A percentile compares a stretch with the other conserved stretches of the same genome.
phyloP scores from a whole-genome alignment of 305 asterid species.

The Andrographis paniculata region DNA sequence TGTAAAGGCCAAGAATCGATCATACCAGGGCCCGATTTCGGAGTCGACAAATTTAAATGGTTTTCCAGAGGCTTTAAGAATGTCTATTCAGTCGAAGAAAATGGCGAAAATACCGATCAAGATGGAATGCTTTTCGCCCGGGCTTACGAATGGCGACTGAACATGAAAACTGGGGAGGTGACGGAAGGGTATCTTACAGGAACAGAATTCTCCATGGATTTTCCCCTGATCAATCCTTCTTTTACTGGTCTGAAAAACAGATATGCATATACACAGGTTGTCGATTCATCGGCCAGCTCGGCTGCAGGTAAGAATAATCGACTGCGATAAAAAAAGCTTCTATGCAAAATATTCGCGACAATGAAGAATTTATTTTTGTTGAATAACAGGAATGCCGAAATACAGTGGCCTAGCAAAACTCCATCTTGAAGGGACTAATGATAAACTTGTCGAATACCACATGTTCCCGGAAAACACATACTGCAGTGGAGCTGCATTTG shows the following conservation, averaged over 20 bases:
- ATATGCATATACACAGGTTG: constrained; percentile 31
- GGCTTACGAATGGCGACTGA: constrained; percentile 24
- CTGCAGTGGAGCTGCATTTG: constrained; percentile 40
- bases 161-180: constrained; percentile 21
- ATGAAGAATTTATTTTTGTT: too few relatives aligned
- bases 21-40: constrained; percentile 28
- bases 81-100: background rate
- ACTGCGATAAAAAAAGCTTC: too few relatives aligned
- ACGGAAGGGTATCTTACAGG: constrained; percentile 8
- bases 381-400: constrained; percentile 31
- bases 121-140: constrained; percentile 13
- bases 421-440: constrained; percentile 17
- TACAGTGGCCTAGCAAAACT: constrained; percentile 45
- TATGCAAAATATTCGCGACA: too few relatives aligned
- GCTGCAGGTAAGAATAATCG: constrained; percentile 28
- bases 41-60: constrained; percentile 20
- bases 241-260: constrained; percentile 24
- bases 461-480: constrained; percentile 28
- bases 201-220: constrained; percentile 12
- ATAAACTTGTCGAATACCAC: background rate
- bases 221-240: constrained; percentile 19
- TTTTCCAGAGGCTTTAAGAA: constrained; percentile 13
- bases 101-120: background rate
- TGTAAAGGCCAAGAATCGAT: constrained; percentile 21
- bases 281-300: constrained; percentile 30